Evolutionary conservation across 768 basidiomycete genomes (phyloP).

Genomic region (Clavaria fumosa): DNA sequence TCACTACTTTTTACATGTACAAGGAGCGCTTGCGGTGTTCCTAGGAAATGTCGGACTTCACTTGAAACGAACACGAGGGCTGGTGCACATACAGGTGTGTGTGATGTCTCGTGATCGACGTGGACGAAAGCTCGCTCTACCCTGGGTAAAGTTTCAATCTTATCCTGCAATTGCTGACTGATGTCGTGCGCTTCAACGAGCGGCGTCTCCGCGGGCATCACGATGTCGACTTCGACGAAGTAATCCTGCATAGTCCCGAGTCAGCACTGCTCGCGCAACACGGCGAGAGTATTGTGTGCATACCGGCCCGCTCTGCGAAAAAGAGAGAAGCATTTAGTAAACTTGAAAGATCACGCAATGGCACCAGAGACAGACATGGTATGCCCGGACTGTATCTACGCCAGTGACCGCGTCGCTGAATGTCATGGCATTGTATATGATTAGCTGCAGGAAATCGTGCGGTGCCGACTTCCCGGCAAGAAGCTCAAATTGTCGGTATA

Average conservation of each 20-base stretch:
- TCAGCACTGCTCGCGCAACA: no score
- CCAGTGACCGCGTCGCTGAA: slow-evolving; percentile 77
- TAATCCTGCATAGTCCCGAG: slow-evolving; percentile 71
- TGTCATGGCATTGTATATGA: slow-evolving; percentile 87
- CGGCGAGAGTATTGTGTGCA: no score
- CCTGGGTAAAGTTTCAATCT: slow-evolving; percentile 76
- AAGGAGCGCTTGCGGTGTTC: slow-evolving; percentile 46
- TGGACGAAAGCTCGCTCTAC: slow-evolving; percentile 92
- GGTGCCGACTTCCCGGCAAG: slow-evolving; percentile 89
- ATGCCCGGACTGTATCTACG: slow-evolving; percentile 86
- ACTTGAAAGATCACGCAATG: slow-evolving; percentile 6
- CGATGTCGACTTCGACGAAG: slow-evolving; percentile 91
- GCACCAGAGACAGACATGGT: slow-evolving; percentile 60
- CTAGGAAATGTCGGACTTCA: slow-evolving; percentile 13
- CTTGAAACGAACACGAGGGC: neutral
- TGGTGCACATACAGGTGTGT: slow-evolving; percentile 30
- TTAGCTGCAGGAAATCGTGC: slow-evolving; percentile 75
- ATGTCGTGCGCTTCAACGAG: slow-evolving; percentile 81
- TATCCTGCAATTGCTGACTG: slow-evolving; percentile 74
- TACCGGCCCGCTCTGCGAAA: slow-evolving; percentile 55
- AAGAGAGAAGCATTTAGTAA: slow-evolving; percentile 4
- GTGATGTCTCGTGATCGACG: slow-evolving; percentile 88
- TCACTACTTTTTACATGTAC: no score
- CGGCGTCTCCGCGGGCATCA: slow-evolving; percentile 79
- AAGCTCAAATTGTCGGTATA: slow-evolving; percentile 69